Base-by-base conservation (phyloP, 2,329 filamentous ascomycete species). In the Hymenoscyphus scutula region DNA sequence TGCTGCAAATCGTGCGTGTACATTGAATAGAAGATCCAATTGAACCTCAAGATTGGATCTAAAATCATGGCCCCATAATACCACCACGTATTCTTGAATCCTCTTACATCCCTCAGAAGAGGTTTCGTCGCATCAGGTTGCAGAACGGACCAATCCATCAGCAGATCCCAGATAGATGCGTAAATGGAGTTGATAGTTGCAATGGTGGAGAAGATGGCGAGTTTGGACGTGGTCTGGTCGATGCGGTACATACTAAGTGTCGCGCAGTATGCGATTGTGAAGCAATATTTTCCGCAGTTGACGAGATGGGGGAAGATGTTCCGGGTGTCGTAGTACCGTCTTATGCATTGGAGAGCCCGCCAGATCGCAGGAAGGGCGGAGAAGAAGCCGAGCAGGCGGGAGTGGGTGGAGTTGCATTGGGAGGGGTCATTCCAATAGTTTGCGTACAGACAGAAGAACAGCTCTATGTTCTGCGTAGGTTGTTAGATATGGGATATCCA, bases 371-470 rank as follows among this genome's bases (percentile, higher is more conserved):
- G 95, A 3, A 98, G 76, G 0, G 90, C 84, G 5, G 86, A 84
- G 70, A 99, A 87, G 76, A 99, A 97, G 0, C 95, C 95, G 7
- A 98, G 79, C 0, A 93, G 78, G 7, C 91, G 86, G 2, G 92
- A 96, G 72, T 96, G 84, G 27, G 81, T 89, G 0, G 93, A 97
- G 74, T 96, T 97, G 78, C 95, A 99, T 71, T 88, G 84, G 0
- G 78, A 67, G 0, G 91, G 91, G 27, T 90, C 78, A 29, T 83
- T 76, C 93, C 93, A 99, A 29, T 81, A 74, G 59, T 86, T 82
- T n/a, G 89, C 86, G 70, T 98, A 99, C 1, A 98, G 81, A 74
- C 95, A 99, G 76, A 97, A 97, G 78, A 98, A 97, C 0, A 98
- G 80, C 70, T 92, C 91, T 45, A 97, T 84, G 72, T 98, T 97